Base-by-base conservation (phyloP, 2,329 filamentous ascomycete genomes). In the Fonsecaea monophora region DNA sequence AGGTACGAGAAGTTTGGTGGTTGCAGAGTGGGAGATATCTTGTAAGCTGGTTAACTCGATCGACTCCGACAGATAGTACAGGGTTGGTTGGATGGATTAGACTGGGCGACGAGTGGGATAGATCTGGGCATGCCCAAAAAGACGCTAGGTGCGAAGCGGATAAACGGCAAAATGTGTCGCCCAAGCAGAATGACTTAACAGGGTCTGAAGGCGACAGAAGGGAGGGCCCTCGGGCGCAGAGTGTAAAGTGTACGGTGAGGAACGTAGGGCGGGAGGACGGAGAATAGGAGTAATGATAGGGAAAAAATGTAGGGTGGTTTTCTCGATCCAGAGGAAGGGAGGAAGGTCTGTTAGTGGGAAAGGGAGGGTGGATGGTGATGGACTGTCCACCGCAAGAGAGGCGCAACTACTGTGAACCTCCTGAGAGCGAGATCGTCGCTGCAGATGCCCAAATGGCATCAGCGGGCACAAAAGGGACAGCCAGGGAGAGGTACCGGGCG, bases 1-100 rank as follows among this genome's bases (percentile, higher is more conserved):
- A 50, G 37, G 53, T 30, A 38, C 53, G 25, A 53, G 60, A 38
- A 37, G 53, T 56, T 35, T 48, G 60, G 50, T 62, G 60, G 60
- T 53, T 45, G 45, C 42, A 48, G 18, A 53, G 21, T 50, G 37
- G 34, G 34, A 35, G 21, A 35, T 50, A 25, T 60, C 9, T 25
- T 34, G 45, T 40, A n/a, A 53, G 59, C 15, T 61, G 59, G 59
- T 21, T 25, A 61, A 60, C 60, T 59, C 37, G 65, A 70, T 63
- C 61, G 59, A 67, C 67, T 67, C 64, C 61, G 53, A 58, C 58
- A 30, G 59, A 13, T 53, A 34, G 8, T 18, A 25, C 6, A 12
- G 45, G 32, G 35, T 30, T 25, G 34, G 12, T n/a, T 32, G 50
- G 50, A 35, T 53, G 58, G 42, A 18, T 60, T 61, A 48, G 59